These are phyloP conservation scores for Plasmodium gonderi DNA, from an alignment of 169 alveolate genomes.

Conservation along the genomic window DNA sequence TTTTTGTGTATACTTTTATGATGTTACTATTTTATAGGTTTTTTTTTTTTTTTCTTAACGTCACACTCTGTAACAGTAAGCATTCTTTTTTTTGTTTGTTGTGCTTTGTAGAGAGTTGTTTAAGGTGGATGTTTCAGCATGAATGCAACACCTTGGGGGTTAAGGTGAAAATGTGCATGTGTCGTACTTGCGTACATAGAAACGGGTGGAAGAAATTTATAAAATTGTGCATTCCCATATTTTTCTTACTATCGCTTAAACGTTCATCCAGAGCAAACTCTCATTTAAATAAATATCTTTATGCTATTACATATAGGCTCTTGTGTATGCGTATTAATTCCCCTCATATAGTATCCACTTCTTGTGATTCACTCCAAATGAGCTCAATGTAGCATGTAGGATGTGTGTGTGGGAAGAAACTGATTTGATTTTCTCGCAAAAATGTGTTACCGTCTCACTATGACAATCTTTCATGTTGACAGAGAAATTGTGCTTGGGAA, in stretches of 20 bases:
- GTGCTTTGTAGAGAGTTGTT: no score
- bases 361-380: not conserved
- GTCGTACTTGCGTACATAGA: not conserved
- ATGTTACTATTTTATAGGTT: not conserved
- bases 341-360: no score
- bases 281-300: not conserved
- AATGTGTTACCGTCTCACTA: not conserved
- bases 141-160: not conserved
- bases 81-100: not conserved
- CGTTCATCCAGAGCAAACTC: not conserved
- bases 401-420: no score
- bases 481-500: not conserved
- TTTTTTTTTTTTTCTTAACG: not conserved
- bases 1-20: not conserved
- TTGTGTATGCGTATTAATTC: no score
- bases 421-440: not conserved
- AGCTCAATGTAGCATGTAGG: not conserved
- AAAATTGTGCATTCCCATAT: not conserved
- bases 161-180: slow-evolving; percentile 7
- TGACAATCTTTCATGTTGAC: not conserved
- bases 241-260: no score
- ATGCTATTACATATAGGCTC: not conserved
- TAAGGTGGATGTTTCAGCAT: not conserved
- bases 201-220: not conserved
- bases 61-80: not conserved